Conservation (phyloP, 1,284 basidiomycete species). For the Afroboletus lepidellus region DNA sequence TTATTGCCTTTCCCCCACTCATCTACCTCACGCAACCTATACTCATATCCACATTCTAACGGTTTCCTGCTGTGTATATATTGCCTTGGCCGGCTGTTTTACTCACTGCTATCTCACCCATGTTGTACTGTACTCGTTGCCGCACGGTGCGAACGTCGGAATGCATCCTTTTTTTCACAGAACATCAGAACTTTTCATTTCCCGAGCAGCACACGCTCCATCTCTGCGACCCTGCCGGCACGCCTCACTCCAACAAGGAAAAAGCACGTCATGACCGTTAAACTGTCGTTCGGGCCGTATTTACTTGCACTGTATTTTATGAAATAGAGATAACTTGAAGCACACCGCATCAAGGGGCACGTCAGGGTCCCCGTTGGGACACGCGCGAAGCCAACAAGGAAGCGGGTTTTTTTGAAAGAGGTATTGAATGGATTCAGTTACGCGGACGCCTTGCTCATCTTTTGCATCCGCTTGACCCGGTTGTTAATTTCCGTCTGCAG, state of each 20-base stretch:
- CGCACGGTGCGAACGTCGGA: not conserved
- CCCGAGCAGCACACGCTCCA: not conserved
- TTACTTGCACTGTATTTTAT: conserved; percentile 1
- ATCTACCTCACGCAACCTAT: conserved; percentile 24
- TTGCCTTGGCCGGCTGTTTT: conserved; percentile 8
- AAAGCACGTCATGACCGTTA: conserved; percentile 4
- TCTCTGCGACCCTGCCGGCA: conserved; percentile 18
- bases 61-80: conserved; percentile 13
- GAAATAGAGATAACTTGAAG: too few species aligned
- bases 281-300: conserved; percentile 3
- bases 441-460: conserved; percentile 39
- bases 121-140: conserved; percentile 25
- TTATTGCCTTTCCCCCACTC: conserved; percentile 7
- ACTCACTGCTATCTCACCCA: conserved; percentile 18
- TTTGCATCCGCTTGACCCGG: conserved; percentile 64
- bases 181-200: conserved; percentile 19
- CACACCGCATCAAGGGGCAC: too few species aligned
- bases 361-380: not conserved
- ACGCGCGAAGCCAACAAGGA: not conserved
- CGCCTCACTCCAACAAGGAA: conserved; percentile 6
- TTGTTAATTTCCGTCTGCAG: conserved; percentile 58
- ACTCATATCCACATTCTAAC: conserved; percentile 19
- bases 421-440: conserved; percentile 14
- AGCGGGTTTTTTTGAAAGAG: not conserved
- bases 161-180: not conserved